Conservation (phyloP, 2,329 filamentous ascomycete species). For the Ophiosphaerella korrae region DNA sequence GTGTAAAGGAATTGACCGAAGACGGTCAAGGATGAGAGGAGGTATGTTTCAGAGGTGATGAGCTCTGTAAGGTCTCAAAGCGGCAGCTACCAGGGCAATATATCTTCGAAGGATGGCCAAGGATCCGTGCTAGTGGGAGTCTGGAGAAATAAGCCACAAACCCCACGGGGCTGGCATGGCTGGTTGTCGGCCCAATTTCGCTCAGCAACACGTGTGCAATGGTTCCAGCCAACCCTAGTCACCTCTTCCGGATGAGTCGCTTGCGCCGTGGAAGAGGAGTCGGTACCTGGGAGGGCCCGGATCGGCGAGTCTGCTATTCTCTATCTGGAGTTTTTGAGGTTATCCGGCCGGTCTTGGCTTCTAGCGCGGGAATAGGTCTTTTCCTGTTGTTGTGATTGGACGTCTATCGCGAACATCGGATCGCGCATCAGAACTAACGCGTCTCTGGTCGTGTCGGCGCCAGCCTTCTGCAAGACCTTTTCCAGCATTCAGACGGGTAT, state of each 20-base stretch:
- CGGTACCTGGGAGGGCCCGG: slow-evolving; percentile 1
- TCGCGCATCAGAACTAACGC: slow-evolving; percentile 1
- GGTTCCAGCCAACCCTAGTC: slow-evolving; percentile 6
- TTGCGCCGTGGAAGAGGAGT: slow-evolving; percentile 1
- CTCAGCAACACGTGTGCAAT: background rate
- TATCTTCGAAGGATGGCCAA: slow-evolving; percentile 9
- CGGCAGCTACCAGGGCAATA: slow-evolving; percentile 11
- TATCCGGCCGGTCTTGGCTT: slow-evolving; percentile 1
- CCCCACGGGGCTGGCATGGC: slow-evolving; percentile 23
- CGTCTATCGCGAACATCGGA: background rate
- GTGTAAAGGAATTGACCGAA: no score
- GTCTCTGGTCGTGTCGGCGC: slow-evolving; percentile 5
- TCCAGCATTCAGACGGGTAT: slow-evolving; percentile 7
- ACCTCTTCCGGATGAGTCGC: slow-evolving; percentile 8
- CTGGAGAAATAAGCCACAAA: slow-evolving; percentile 29
- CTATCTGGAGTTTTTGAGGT: slow-evolving; percentile 1
- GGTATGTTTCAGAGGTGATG: background rate
- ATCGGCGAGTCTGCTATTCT: slow-evolving; percentile 6
- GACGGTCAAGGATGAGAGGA: background rate
- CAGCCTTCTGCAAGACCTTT: slow-evolving; percentile 12
- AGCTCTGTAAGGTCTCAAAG: background rate
- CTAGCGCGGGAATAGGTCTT: slow-evolving; percentile 15
- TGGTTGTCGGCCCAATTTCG: slow-evolving; percentile 3
- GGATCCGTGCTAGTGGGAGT: slow-evolving; percentile 11
- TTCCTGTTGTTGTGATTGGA: slow-evolving; percentile 10